Evolutionary conservation across 2,329 filamentous ascomycete genomes (phyloP), one percentile per base, ranked within the genome.

Genomic region (Colletotrichum australisinense): DNA sequence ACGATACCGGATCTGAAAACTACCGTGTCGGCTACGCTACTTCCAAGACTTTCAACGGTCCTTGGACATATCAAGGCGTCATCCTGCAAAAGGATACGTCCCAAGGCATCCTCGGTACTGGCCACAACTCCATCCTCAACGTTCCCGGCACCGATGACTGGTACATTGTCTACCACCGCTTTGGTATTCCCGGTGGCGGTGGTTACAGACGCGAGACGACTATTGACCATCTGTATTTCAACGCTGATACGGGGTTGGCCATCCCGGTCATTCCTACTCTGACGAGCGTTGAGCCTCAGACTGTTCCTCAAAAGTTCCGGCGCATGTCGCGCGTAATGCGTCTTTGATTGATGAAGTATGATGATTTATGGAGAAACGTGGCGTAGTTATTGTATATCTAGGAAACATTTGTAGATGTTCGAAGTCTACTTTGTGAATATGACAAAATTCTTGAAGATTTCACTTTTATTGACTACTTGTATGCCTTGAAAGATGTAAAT

Each of bases 121-220:
- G 86, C 0, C 84, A 86, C 72, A 82, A 84, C 75, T 86, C 84
- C 0, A 81, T 87, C 3, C 75, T 87, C 22, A 86, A 86, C 53
- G 81, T 87, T 2, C 86, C 85, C 0, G 83, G 82, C 0, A 86
- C 85, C 0, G 85, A 88, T 73, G 81, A 86, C 28, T 88, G 86
- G 86, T 86, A 86, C 70, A 87, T 88, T 38, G 85, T 81, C 0
- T 88, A 88, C 62, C 86, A 88, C 73, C 82, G 86, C 2, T 87
- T 88, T 69, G 79, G 76, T 4, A 87, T 87, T 35, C 86, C 86
- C 0, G 77, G 80, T 53, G 86, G 86, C 0, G 80, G 85, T 69
- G 86, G 85, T 0, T 86, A 81, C 3, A 78, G 82, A 60, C 76
- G 85, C 0, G 85, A 87, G 79, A 82, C 81, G 2, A 84, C 84